Evolutionary conservation across 2,329 filamentous ascomycete genomes (phyloP).

Genomic region (Sordariomycetes sp.): DNA sequence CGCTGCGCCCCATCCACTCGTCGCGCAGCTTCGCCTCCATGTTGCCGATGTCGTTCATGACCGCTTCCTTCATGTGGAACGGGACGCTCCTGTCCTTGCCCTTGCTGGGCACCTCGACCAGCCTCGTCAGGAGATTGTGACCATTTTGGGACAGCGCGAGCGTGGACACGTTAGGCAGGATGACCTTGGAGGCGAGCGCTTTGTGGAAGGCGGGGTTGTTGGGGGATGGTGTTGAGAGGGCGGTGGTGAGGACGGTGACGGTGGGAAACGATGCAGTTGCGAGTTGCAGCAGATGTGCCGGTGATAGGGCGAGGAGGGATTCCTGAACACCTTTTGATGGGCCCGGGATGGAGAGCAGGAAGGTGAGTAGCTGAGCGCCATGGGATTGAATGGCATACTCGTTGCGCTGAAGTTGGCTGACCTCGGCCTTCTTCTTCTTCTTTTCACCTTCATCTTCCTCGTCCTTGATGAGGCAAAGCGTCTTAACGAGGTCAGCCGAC

Average conservation of each 20-base stretch:
- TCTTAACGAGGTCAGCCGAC: constrained; percentile 36
- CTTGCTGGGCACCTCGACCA: constrained; percentile 40
- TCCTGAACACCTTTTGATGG: constrained; percentile 65
- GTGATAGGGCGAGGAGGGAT: constrained; percentile 52
- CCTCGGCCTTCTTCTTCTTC: constrained; percentile 24
- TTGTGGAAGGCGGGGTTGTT: constrained; percentile 48
- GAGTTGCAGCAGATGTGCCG: constrained; percentile 51
- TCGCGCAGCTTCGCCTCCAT: constrained; percentile 41
- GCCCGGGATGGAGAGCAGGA: constrained; percentile 69
- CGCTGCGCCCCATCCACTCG: constrained; percentile 43
- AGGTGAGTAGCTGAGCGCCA: constrained; percentile 71
- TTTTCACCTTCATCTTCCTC: constrained; percentile 11
- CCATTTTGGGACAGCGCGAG: constrained; percentile 41
- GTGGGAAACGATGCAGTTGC: constrained; percentile 46
- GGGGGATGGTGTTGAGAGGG: constrained; percentile 35
- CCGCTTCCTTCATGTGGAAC: constrained; percentile 47
- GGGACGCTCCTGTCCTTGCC: constrained; percentile 39
- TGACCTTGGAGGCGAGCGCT: constrained; percentile 36
- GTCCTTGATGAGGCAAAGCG: constrained; percentile 34
- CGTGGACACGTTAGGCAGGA: constrained; percentile 29
- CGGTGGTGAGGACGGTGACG: constrained; percentile 39
- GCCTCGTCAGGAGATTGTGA: constrained; percentile 39
- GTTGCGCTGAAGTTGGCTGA: constrained; percentile 40
- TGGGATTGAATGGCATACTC: constrained; percentile 52
- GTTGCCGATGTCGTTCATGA: constrained; percentile 38